Evolutionary conservation across 2,329 filamentous ascomycete genomes (phyloP), one percentile per base, ranked within the genome.

Genomic region (Cryphonectria parasitica): DNA sequence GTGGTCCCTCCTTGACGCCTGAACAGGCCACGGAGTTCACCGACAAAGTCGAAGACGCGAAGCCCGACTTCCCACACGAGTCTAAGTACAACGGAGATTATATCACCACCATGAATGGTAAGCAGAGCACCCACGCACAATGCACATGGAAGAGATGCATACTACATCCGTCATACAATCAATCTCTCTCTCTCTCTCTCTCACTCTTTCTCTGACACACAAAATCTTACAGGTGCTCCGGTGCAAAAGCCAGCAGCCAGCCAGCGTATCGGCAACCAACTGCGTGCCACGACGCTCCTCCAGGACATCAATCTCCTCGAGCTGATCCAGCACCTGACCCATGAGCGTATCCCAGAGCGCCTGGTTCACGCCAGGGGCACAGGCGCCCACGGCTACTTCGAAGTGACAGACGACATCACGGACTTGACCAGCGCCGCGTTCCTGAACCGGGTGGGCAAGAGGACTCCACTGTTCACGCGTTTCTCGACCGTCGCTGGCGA

Each of bases 371-470:
- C 85, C 31, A 83, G 84, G 73, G 84, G 82, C 34, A 81, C 79
- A 39, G 84, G 71, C 41, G 86, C 86, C 0, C 87, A 82, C 72
- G 87, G 87, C 25, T 83, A 88, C 66, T 91, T 90, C 72, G 87
- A 90, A 77, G 84, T 86, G n/a, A 89, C 87, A 0, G 78, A 86
- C 54, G 88, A 90, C 74, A 82, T 89, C 69, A 84, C 85, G 2
- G 83, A 90, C 74, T 76, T 89, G 67, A 89, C 86, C 0, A 82
- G 80, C 0, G 86, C 88, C 36, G 82, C 83, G 60, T 87, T 90
- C 73, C 79, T 90, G 15, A 84, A 78, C 64, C 78, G 78, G 2
- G 77, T 87, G 28, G 88, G 87, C 8, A 89, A 87, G 75, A 88
- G 87, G 76, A 86, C 83, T 0, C 78, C 81, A 3, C 80, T 84